phyloP scores from a whole-genome alignment of 257 asterid species.

The Lycium barbarum region DNA sequence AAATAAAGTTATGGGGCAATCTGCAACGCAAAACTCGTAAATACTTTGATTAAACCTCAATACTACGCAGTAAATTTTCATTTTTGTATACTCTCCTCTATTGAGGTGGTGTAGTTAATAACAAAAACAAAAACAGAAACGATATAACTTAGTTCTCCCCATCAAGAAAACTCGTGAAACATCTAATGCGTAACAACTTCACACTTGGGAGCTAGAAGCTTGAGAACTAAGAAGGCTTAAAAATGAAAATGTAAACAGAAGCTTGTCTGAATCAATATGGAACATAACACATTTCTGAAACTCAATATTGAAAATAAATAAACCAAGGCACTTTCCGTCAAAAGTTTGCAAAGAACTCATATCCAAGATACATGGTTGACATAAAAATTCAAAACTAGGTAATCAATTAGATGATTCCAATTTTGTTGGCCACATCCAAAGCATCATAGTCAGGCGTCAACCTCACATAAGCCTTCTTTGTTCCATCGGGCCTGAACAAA shows the following conservation, averaged over 20 bases:
- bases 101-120: no score
- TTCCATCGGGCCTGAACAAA: slow-evolving; percentile 55
- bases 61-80: no score
- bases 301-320: neutral
- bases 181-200: neutral
- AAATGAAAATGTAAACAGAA: neutral
- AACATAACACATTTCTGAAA: neutral
- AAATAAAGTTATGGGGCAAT: no score
- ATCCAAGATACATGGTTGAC: neutral
- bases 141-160: neutral
- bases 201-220: no score
- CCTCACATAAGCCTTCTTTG: slow-evolving; percentile 28
- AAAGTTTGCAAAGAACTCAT: neutral
- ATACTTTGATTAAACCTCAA: no score
- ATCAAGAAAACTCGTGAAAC: neutral
- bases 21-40: no score
- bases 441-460: slow-evolving; percentile 28
- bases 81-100: no score
- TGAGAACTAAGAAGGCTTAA: neutral
- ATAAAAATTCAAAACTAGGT: slow-evolving; percentile 9
- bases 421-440: slow-evolving; percentile 30
- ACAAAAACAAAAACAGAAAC: no score
- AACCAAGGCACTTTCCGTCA: neutral
- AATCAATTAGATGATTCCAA: slow-evolving; percentile 26
- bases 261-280: neutral